Evolutionary conservation across 2,329 filamentous ascomycete genomes (phyloP).

Genomic region (Fusarium pseudocircinatum): DNA sequence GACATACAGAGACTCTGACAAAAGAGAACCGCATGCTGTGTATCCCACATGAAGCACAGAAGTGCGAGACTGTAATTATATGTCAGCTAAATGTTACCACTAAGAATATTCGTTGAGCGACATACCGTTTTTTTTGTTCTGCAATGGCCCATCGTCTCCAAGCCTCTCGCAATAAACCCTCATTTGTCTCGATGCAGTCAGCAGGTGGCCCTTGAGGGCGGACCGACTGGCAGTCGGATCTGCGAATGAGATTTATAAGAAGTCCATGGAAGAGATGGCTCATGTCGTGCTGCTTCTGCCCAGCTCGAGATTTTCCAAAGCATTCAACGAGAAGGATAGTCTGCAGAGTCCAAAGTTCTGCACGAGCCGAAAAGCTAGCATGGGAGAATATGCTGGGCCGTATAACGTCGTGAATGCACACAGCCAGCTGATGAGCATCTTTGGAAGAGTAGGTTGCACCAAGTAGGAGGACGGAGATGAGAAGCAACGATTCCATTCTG

Average conservation of each 20-base stretch:
- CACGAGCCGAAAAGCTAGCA: constrained; percentile 62
- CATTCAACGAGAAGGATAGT: constrained; percentile 71
- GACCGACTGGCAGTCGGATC: constrained; percentile 45
- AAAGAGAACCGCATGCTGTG: constrained; percentile 70
- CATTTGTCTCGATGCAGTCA: background rate
- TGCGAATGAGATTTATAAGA: constrained; percentile 51
- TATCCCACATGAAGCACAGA: constrained; percentile 74
- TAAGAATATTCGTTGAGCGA: fast-evolving
- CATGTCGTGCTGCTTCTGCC: constrained; percentile 71
- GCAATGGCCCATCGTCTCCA: constrained; percentile 5
- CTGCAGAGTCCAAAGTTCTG: constrained; percentile 69
- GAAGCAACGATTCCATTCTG: background rate
- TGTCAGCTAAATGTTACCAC: background rate
- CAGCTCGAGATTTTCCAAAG: constrained; percentile 70
- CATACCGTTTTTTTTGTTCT: constrained; percentile 4
- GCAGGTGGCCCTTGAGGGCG: background rate
- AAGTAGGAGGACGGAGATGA: background rate
- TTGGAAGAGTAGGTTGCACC: background rate
- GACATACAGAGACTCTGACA: constrained; percentile 75
- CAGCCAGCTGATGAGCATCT: background rate
- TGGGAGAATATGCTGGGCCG: background rate
- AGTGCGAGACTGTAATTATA: constrained; percentile 53
- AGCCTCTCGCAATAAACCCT: background rate
- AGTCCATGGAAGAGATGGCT: constrained; percentile 63
- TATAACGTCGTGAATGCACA: constrained; percentile 2